phyloP scores from a whole-genome alignment of 352 stramenopile genomes.

The Globisporangium lucens region DNA sequence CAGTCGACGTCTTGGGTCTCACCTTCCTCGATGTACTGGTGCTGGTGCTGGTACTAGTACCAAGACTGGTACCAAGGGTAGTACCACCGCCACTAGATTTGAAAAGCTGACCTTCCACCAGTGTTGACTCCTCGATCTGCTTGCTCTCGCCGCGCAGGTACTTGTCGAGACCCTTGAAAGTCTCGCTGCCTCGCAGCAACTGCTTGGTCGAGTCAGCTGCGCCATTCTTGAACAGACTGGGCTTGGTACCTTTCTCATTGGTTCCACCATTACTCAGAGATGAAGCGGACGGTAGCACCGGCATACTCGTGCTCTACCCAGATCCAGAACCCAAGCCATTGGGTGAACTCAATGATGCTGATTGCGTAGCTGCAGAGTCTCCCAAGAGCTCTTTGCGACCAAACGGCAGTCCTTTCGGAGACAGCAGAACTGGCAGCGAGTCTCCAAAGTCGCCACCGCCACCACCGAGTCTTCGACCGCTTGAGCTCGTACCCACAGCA shows the following conservation, averaged over 20 bases:
- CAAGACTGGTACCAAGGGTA: not conserved
- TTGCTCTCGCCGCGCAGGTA: constrained; percentile 62
- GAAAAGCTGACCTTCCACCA: constrained; percentile 48
- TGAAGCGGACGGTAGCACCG: not conserved
- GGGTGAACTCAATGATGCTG: not conserved
- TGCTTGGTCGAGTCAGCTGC: constrained; percentile 14
- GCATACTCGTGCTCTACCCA: constrained; percentile 9
- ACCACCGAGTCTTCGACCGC: not conserved
- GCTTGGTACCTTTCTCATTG: not conserved
- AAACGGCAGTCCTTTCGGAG: constrained; percentile 9
- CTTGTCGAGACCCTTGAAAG: constrained; percentile 45
- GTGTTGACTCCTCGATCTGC: constrained; percentile 31
- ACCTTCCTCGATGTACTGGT: not conserved
- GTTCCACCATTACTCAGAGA: not conserved
- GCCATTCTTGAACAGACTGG: not conserved
- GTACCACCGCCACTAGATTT: not conserved
- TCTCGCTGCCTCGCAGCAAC: constrained; percentile 24
- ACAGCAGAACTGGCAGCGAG: constrained; percentile 12
- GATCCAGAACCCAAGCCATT: not conserved
- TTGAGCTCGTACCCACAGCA: not conserved
- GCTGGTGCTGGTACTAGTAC: not conserved
- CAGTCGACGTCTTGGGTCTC: constrained; percentile 7
- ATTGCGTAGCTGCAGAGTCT: not conserved
- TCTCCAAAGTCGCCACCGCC: not conserved
- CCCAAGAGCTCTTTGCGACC: not conserved